phyloP scores from a whole-genome alignment of 2,329 filamentous ascomycete genomes.

The Penicillium sp. region DNA sequence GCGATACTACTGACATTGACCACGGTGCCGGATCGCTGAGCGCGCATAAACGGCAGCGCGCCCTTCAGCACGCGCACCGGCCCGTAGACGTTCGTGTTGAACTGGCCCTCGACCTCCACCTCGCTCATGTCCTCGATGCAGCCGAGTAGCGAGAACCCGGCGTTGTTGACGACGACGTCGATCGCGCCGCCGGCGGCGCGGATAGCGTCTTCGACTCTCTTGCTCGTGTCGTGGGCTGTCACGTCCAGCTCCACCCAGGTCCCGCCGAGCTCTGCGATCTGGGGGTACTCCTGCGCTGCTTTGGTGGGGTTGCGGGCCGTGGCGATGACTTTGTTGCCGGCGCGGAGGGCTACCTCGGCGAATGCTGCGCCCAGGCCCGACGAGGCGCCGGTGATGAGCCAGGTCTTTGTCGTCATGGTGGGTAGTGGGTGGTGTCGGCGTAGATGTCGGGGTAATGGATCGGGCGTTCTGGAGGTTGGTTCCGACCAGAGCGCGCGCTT shows the following conservation, averaged over 20 bases:
- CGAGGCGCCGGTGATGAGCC: conserved; percentile 24
- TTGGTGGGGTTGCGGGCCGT: conserved; percentile 24
- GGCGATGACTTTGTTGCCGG: conserved; percentile 25
- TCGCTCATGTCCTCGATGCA: conserved; percentile 29
- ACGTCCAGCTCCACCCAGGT: conserved; percentile 18
- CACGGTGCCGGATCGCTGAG: conserved; percentile 21
- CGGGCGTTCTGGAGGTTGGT: too few species aligned
- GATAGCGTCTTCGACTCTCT: conserved; percentile 8
- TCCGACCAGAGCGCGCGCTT: too few species aligned
- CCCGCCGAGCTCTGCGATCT: conserved; percentile 17
- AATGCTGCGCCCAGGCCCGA: conserved; percentile 23
- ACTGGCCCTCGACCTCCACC: conserved; percentile 20
- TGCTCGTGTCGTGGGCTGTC: conserved; percentile 2
- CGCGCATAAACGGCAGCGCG: conserved; percentile 27
- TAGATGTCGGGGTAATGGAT: too few species aligned
- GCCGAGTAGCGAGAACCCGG: conserved; percentile 22
- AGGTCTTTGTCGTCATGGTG: conserved; percentile 14
- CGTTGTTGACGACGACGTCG: conserved; percentile 23
- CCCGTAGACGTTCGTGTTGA: conserved; percentile 29
- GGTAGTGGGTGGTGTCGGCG: too few species aligned
- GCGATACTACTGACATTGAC: conserved; percentile 28
- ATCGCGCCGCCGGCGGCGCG: conserved; percentile 5
- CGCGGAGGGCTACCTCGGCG: conserved; percentile 19
- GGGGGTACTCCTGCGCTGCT: conserved; percentile 16
- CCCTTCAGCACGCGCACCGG: conserved; percentile 25